Evolutionary conservation across 177 flowering plant species (phyloP), one percentile per base, ranked within the genome.

Genomic region (Vitis hybrid): DNA sequence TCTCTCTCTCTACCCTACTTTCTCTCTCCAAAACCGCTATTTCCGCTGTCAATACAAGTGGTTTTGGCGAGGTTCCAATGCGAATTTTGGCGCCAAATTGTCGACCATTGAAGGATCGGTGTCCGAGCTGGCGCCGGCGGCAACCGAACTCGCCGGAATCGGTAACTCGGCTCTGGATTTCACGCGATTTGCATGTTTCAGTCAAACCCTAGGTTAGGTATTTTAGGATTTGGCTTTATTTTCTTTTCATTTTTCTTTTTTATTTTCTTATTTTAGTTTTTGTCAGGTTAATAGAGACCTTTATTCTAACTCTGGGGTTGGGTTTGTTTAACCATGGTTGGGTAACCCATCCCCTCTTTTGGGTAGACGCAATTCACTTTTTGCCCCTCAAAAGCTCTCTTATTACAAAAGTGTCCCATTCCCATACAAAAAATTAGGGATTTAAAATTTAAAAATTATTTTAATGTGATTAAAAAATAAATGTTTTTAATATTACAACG

Each of bases 201-300:
- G 78, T 75, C 79, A 72, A 79, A 72, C 79, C 79, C 79, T 70
- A 79, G 14, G 9, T 21, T 45, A 21, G 14, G 19, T 21, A 50
- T 23, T 63, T 8, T 10, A 7, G n/a, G 66, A 15, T 21, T 11
- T 48, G 13, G 40, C 23, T 51, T 72, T 60, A n/a, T 52, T 64
- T 62, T 60, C 19, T 45, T 56, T 72, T 68, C 15, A 13, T 51
- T 34, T 30, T 19, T 23, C 32, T 32, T 34, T 10, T 13, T 30
- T 34, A 23, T 55, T 56, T 68, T 52, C 10, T 18, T 15, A 2
- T 19, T 65, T 49, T 18, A 10, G 12, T 15, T 14, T 52, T 17
- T 2, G 64, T 58, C 2, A 2, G 57, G 15, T 14, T 52, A n/a
- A 34, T 52, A n/a, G 49, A 51, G 23, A 23, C 7, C 54, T 65